A percentile compares a stretch with the other conserved stretches of the same genome.
Conservation (phyloP, 257 asterid species). For the Mitragyna speciosa region DNA sequence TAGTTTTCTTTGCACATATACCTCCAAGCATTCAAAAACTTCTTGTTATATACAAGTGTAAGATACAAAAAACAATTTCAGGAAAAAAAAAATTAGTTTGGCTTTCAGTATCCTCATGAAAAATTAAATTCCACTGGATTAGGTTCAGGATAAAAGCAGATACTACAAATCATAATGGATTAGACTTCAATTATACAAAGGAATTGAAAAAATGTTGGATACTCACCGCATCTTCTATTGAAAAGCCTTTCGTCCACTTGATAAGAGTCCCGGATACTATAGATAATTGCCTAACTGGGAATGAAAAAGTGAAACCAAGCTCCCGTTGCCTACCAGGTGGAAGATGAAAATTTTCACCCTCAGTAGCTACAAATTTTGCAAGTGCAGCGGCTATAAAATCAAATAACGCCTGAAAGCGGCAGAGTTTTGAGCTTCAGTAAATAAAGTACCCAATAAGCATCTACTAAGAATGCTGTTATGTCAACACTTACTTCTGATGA, state of each 20-base stretch:
- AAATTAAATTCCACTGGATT: not conserved
- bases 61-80: not conserved
- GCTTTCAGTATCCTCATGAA: slow-evolving; percentile 1
- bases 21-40: too few relatives aligned
- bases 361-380: slow-evolving; percentile 73
- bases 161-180: not conserved
- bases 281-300: slow-evolving; percentile 80
- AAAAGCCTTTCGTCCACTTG: slow-evolving; percentile 94
- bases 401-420: slow-evolving; percentile 53
- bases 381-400: slow-evolving; percentile 74
- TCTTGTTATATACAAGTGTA: not conserved
- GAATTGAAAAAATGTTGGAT: slow-evolving; percentile 7
- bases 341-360: slow-evolving; percentile 58
- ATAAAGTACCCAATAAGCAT: slow-evolving; percentile 12
- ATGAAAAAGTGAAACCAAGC: slow-evolving; percentile 95
- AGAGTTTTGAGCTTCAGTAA: slow-evolving; percentile 3
- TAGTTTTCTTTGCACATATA: not conserved
- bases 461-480: not conserved
- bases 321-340: slow-evolving; percentile 76
- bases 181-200: not conserved
- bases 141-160: slow-evolving; percentile 8
- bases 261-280: slow-evolving; percentile 80
- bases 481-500: slow-evolving; percentile 65
- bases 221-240: slow-evolving; percentile 76
- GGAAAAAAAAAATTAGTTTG: not conserved